Conservation (phyloP, 257 asterid genomes). For the Lycium ferocissimum region DNA sequence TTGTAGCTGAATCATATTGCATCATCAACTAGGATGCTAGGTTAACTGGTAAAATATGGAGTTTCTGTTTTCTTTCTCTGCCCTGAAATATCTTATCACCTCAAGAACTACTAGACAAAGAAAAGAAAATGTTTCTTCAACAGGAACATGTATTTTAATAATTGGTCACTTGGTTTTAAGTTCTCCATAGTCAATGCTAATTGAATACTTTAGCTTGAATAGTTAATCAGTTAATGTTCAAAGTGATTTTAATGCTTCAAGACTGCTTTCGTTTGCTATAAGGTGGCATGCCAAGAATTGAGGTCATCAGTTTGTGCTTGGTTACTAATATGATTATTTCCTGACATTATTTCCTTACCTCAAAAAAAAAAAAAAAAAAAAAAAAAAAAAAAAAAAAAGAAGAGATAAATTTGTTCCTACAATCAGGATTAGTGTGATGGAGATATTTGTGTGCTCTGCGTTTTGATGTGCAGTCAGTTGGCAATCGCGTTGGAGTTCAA, state of each 20-base stretch:
- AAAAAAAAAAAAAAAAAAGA: no score
- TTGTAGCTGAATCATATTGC: background rate
- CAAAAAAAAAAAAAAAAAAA: no score
- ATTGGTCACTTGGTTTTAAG: slow-evolving; percentile 21
- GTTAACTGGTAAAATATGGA: background rate
- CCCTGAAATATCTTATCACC: slow-evolving; percentile 14
- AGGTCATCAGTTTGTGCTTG: slow-evolving; percentile 8
- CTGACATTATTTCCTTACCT: slow-evolving; percentile 1
- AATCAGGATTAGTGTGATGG: slow-evolving; percentile 4
- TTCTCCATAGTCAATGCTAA: background rate
- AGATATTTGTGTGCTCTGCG: slow-evolving; percentile 27
- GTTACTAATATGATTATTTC: slow-evolving; percentile 13
- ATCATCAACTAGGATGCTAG: background rate
- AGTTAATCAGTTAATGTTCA: background rate
- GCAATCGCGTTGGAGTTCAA: slow-evolving; percentile 92
- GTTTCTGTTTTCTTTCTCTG: background rate
- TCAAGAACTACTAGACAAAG: background rate
- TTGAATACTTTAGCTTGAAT: background rate
- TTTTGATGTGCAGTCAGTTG: slow-evolving; percentile 82
- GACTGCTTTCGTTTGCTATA: background rate
- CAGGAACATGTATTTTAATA: background rate
- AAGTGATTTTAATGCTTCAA: slow-evolving; percentile 23
- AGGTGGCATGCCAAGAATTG: slow-evolving; percentile 22
- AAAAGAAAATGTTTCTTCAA: background rate
- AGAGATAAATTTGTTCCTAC: slow-evolving; percentile 7